phyloP scores from a whole-genome alignment of 805 yeast genomes.

The Zygoascus tannicola region DNA sequence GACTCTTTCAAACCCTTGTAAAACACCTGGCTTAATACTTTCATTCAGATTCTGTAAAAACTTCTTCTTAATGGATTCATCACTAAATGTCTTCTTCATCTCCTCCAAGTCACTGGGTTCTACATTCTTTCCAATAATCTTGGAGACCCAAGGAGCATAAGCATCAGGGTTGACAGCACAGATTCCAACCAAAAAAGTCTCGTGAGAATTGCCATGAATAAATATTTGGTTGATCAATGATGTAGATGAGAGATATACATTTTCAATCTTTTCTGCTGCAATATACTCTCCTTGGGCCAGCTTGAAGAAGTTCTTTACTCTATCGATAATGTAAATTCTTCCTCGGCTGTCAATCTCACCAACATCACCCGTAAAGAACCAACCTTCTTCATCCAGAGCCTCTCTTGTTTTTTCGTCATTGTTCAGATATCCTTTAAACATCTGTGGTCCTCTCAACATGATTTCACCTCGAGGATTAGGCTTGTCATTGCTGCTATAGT shows the following conservation, averaged over 20 bases:
- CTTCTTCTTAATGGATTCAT: constrained; percentile 30
- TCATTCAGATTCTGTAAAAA: constrained; percentile 33
- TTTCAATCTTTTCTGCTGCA: constrained; percentile 70
- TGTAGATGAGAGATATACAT: constrained; percentile 44
- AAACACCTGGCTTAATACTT: constrained; percentile 28
- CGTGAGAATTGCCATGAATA: constrained; percentile 55
- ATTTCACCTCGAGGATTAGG: constrained; percentile 50
- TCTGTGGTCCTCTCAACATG: constrained; percentile 54
- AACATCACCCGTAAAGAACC: constrained; percentile 64
- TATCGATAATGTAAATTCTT: constrained; percentile 52
- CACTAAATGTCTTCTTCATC: constrained; percentile 25
- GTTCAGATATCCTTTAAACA: constrained; percentile 48
- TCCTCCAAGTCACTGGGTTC: constrained; percentile 21
- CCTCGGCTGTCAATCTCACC: constrained; percentile 45
- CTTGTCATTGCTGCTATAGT: constrained; percentile 36
- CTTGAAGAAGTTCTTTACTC: constrained; percentile 74
- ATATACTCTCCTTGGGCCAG: constrained; percentile 58
- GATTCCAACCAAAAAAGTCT: constrained; percentile 49
- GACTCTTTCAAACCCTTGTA: constrained; percentile 57
- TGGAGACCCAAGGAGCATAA: constrained; percentile 25
- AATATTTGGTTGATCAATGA: constrained; percentile 46
- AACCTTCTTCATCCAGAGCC: constrained; percentile 47
- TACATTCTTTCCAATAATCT: constrained; percentile 27
- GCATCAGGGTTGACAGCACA: constrained; percentile 50
- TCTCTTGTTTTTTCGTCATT: constrained; percentile 45